phyloP scores from a whole-genome alignment of 768 basidiomycete species.

The Boletus rubescentipes region DNA sequence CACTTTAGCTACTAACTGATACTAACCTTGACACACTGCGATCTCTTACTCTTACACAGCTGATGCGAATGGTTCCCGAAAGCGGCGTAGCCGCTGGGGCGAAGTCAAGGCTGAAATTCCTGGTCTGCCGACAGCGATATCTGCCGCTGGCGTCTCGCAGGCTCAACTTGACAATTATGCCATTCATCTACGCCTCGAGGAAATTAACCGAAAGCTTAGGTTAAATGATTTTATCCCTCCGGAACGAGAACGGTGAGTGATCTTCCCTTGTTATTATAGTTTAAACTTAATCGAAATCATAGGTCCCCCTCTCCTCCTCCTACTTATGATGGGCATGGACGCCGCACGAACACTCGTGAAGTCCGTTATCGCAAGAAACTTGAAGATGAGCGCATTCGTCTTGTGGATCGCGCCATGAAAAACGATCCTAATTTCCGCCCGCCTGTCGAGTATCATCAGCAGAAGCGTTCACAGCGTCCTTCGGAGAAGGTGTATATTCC shows the following conservation, averaged over 20 bases:
- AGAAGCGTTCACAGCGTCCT: slow-evolving; percentile 90
- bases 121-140: slow-evolving; percentile 92
- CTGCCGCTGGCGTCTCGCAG: slow-evolving; percentile 89
- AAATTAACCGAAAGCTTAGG: slow-evolving; percentile 93
- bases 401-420: slow-evolving; percentile 96
- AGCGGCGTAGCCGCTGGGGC: slow-evolving; percentile 97
- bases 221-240: slow-evolving; percentile 95
- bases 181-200: slow-evolving; percentile 91
- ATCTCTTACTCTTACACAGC: slow-evolving; percentile 52
- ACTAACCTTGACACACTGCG: slow-evolving; percentile 55
- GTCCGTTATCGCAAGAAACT: slow-evolving; percentile 96
- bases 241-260: slow-evolving; percentile 77
- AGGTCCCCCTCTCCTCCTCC: slow-evolving; percentile 97
- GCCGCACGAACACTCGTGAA: slow-evolving; percentile 97
- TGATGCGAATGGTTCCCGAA: slow-evolving; percentile 85
- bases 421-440: slow-evolving; percentile 98
- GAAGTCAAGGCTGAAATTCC: slow-evolving; percentile 90
- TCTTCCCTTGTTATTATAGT: not conserved
- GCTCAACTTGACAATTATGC: slow-evolving; percentile 98
- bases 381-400: slow-evolving; percentile 86
- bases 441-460: slow-evolving; percentile 93
- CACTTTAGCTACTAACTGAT: slow-evolving; percentile 40
- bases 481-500: slow-evolving; percentile 99
- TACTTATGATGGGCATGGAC: slow-evolving; percentile 95
- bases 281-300: slow-evolving; percentile 15